Base-by-base conservation (phyloP, 2,329 filamentous ascomycete genomes). In the Cladophialophora yegresii region DNA sequence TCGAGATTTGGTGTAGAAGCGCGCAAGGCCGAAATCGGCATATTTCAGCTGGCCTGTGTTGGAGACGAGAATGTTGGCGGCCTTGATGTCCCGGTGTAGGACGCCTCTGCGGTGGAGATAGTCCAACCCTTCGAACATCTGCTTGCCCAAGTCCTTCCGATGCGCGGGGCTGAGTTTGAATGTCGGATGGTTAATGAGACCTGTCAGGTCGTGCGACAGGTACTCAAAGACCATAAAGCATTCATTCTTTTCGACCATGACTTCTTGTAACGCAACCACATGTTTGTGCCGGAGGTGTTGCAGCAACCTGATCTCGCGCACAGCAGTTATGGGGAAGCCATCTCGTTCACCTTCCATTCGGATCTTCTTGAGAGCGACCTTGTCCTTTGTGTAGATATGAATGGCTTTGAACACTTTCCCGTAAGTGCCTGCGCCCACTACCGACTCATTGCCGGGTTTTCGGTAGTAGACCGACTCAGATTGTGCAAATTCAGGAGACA, bases 171-270 rank as follows among this genome's bases (percentile, higher is more conserved):
- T 90, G 13, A 99, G 85, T 65, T 88, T 89, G 78, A 96, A 99
- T 0, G 89, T 89, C 0, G 95, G 95, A 73, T 99, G 95, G 72
- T 98, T 98, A 66, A 99, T 85, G 33, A 99, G 82, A 13, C 95
- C 95, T 2, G 95, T 99, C 66, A 99, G 81, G 76, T 99, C 95
- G 75, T 99, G 95, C 1, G 95, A 93, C 33, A 98, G 84, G 74
- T 99, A 99, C 76, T 99, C 95, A 70, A 99, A 99, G 2, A 99
- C 95, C 95, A 99, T 99, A 78, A 96, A 99, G 76, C 95, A 99
- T 77, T 98, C 93, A 71, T 98, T 98, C 74, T 89, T 91, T 78
- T 99, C 95, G 1, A 99, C 95, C 95, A 99, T 99, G 70, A 96
- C 91, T 78, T 96, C 92, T 69, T 90, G 87, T 20, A 96, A 80